These are phyloP conservation scores for Rhizopogon vesiculosus DNA, from an alignment of 768 basidiomycete species.

Conservation along the genomic window DNA sequence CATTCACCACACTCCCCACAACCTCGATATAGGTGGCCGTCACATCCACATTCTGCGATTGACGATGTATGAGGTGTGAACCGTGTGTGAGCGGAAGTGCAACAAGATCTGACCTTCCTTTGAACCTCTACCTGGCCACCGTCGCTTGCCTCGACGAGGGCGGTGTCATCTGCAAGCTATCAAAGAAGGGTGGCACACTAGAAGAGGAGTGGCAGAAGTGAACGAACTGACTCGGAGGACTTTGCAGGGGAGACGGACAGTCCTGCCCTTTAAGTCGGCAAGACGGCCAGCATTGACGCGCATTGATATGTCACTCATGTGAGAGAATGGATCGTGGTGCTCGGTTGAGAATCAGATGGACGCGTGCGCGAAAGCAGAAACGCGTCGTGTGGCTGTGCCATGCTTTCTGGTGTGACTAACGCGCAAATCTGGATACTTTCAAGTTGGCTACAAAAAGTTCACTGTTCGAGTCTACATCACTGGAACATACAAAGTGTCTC, in stretches of 20 bases:
- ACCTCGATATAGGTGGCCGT: slow-evolving; percentile 60
- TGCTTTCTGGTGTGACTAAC: too few species aligned
- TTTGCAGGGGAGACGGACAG: slow-evolving; percentile 60
- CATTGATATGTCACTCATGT: slow-evolving; percentile 30
- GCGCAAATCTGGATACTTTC: too few species aligned
- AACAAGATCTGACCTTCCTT: slow-evolving; percentile 29
- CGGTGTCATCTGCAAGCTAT: slow-evolving; percentile 36
- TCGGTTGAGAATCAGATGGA: too few species aligned
- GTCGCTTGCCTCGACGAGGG: slow-evolving; percentile 63
- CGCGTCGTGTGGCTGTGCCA: too few species aligned
- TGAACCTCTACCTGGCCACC: slow-evolving; percentile 56
- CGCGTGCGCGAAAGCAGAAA: too few species aligned
- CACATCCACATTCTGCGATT: slow-evolving; percentile 37
- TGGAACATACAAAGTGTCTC: too few species aligned
- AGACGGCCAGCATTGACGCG: slow-evolving; percentile 64
- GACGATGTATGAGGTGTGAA: background rate
- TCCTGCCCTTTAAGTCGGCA: slow-evolving; percentile 44
- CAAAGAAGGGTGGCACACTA: slow-evolving; percentile 3
- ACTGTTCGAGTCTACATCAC: too few species aligned
- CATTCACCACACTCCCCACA: slow-evolving; percentile 54
- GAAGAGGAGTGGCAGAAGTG: background rate
- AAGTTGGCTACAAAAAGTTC: too few species aligned
- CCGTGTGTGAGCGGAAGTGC: background rate
- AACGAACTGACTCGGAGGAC: slow-evolving; percentile 41
- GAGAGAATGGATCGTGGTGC: background rate